Evolutionary conservation across 148 eudicot genomes (phyloP).

Genomic region (Rhododendron molle): DNA sequence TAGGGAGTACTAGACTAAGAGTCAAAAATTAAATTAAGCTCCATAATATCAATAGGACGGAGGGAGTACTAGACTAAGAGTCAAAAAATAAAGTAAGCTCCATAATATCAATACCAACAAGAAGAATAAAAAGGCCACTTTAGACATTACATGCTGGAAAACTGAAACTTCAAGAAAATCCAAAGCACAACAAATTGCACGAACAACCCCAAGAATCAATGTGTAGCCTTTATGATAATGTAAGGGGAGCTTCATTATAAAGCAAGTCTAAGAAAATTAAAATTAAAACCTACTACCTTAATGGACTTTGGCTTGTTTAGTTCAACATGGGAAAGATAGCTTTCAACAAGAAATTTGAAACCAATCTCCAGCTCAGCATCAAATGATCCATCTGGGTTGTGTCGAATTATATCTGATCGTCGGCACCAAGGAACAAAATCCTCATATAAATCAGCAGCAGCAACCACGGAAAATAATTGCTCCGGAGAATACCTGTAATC

Average conservation of each 20-base stretch:
- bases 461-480: constrained; percentile 87
- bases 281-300: constrained; percentile 44
- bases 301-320: constrained; percentile 51
- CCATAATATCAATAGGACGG: too few species aligned
- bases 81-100: neutral
- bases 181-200: neutral
- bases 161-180: neutral
- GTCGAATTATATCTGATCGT: constrained; percentile 64
- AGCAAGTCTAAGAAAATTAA: neutral
- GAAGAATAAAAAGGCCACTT: neutral
- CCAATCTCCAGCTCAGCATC: constrained; percentile 94
- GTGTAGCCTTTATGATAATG: neutral
- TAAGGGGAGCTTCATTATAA: neutral
- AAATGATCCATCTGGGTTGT: constrained; percentile 74
- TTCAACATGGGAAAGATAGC: constrained; percentile 82
- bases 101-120: neutral
- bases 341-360: constrained; percentile 83
- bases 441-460: constrained; percentile 84
- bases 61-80: too few species aligned
- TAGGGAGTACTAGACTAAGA: too few species aligned
- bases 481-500: constrained; percentile 77
- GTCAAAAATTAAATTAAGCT: neutral
- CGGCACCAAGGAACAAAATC: constrained; percentile 95
- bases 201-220: neutral
- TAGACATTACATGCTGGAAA: neutral